These are phyloP conservation scores for Nitzschia inconspicua DNA, from an alignment of 108 stramenopile genomes.

Conservation along the genomic window DNA sequence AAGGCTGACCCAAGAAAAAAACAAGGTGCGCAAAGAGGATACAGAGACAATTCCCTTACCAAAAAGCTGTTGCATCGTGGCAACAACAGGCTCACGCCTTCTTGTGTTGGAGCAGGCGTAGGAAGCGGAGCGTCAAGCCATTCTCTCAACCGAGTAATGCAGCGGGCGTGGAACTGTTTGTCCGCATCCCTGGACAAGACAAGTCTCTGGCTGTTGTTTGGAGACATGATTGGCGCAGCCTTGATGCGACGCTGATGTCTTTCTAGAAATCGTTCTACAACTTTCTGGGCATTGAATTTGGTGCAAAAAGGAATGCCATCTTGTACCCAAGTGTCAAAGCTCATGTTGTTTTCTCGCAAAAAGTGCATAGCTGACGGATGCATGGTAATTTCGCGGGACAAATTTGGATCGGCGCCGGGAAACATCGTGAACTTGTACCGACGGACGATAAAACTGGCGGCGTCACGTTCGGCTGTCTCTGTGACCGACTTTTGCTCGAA, in stretches of 20 bases:
- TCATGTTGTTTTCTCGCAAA: constrained; percentile 65
- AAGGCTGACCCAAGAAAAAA: too few species aligned
- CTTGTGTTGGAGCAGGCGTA: constrained; percentile 15
- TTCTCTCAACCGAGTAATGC: constrained; percentile 75
- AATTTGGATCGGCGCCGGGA: constrained; percentile 34
- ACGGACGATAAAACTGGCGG: constrained; percentile 27
- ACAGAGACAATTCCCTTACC: too few species aligned
- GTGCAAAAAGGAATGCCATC: constrained; percentile 66
- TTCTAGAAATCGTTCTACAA: constrained; percentile 39
- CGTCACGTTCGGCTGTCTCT: neutral
- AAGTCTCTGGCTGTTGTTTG: constrained; percentile 15
- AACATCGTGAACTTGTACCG: constrained; percentile 80
- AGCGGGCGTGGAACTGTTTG: constrained; percentile 27
- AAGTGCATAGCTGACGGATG: constrained; percentile 66
- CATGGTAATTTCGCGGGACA: constrained; percentile 51
- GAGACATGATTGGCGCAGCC: neutral
- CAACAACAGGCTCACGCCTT: constrained; percentile 53
- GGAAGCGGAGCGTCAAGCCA: constrained; percentile 73
- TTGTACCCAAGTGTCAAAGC: constrained; percentile 53
- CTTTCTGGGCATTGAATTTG: constrained; percentile 19
- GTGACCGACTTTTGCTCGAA: constrained; percentile 40
- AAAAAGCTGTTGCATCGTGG: constrained; percentile 80
- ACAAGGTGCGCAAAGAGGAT: too few species aligned
- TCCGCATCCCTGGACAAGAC: constrained; percentile 26
- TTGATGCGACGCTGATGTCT: constrained; percentile 17